Percentiles rank a stretch among this genome's conserved stretches.
Evolutionary conservation across 1,284 basidiomycete genomes (phyloP).

Genomic region (Wolfiporia cocos): DNA sequence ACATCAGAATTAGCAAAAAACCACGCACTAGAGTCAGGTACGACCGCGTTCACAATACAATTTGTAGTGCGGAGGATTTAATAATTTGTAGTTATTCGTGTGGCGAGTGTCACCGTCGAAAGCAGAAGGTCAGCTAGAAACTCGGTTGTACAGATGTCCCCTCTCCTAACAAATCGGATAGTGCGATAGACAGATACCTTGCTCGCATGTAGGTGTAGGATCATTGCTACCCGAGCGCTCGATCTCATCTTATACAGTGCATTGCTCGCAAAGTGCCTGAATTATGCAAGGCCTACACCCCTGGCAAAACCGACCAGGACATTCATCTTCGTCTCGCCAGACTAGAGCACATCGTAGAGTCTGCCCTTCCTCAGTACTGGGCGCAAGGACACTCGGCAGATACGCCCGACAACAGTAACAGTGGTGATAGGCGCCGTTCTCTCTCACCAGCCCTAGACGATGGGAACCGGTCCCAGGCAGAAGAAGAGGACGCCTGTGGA

Average conservation of each 20-base stretch:
- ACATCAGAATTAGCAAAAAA: conserved; percentile 51
- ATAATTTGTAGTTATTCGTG: conserved; percentile 63
- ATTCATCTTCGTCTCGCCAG: conserved; percentile 63
- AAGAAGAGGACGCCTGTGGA: conserved; percentile 66
- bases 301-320: conserved; percentile 79
- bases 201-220: conserved; percentile 74
- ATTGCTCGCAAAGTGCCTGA: conserved; percentile 79
- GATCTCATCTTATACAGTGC: conserved; percentile 40
- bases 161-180: conserved; percentile 22
- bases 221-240: conserved; percentile 9
- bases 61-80: conserved; percentile 4
- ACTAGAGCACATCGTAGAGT: conserved; percentile 73
- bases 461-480: conserved; percentile 57
- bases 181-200: conserved; percentile 79
- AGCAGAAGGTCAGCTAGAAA: conserved; percentile 58
- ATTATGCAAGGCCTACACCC: conserved; percentile 79
- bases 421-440: conserved; percentile 38
- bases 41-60: conserved; percentile 9
- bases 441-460: conserved; percentile 49
- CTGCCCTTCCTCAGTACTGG: conserved; percentile 69
- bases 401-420: conserved; percentile 22
- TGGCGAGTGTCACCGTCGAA: conserved; percentile 78
- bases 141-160: background rate
- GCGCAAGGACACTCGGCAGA: conserved; percentile 30
- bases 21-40: conserved; percentile 72